A percentile compares a stretch with the other conserved stretches of the same genome.
Conservation (phyloP, 345 rosid genomes). For the Gossypium stocksii region DNA sequence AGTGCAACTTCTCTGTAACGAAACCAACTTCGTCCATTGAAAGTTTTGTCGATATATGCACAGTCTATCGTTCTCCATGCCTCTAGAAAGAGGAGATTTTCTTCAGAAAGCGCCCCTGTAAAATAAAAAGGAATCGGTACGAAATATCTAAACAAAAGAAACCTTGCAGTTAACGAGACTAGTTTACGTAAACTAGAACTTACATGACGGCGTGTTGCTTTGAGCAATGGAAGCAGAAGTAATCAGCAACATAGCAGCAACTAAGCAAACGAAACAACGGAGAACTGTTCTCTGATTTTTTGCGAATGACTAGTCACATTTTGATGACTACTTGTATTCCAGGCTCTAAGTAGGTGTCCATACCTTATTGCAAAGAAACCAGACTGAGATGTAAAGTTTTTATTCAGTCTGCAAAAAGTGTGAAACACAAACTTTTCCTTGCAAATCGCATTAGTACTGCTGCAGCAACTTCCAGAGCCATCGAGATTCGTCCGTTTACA, state of each 20-base stretch:
- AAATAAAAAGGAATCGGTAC: slow-evolving; percentile 12
- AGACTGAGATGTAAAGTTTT: slow-evolving; percentile 16
- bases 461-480: slow-evolving; percentile 19
- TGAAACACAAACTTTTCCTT: slow-evolving; percentile 8
- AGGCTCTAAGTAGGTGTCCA: slow-evolving; percentile 19
- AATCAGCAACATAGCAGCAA: slow-evolving; percentile 46
- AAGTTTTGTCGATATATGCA: slow-evolving; percentile 80
- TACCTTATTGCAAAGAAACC: slow-evolving; percentile 22
- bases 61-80: slow-evolving; percentile 98
- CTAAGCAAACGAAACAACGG: slow-evolving; percentile 36
- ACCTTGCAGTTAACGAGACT: background rate
- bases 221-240: slow-evolving; percentile 54
- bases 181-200: slow-evolving; percentile 29
- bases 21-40: slow-evolving; percentile 98
- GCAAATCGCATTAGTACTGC: slow-evolving; percentile 6
- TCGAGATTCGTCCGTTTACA: slow-evolving; percentile 4
- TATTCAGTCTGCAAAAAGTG: slow-evolving; percentile 8
- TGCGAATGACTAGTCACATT: slow-evolving; percentile 27
- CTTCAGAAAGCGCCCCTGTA: slow-evolving; percentile 74
- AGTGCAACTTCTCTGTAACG: slow-evolving; percentile 87
- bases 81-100: slow-evolving; percentile 81
- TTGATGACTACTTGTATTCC: slow-evolving; percentile 17
- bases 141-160: background rate
- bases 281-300: slow-evolving; percentile 35
- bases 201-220: slow-evolving; percentile 53